Evolutionary conservation across 495 filamentous ascomycete species (phyloP).

Genomic region (Annulohypoxylon bovei): DNA sequence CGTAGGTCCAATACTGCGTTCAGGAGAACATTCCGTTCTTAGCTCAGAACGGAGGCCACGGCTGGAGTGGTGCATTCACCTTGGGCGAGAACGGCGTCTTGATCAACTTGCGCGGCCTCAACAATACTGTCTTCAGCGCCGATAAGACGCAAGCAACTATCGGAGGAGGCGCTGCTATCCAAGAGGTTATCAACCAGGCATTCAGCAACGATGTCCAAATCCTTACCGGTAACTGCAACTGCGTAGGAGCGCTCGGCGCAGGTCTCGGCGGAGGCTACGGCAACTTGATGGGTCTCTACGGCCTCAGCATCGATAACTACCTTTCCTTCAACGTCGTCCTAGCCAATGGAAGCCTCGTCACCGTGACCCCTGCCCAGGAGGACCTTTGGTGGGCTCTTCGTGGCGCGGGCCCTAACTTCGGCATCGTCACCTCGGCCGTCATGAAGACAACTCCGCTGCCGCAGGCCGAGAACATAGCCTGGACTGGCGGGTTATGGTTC

Average conservation of each 20-base stretch:
- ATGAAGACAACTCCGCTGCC: constrained; percentile 44
- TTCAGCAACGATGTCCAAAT: constrained; percentile 1
- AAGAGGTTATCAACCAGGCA: constrained; percentile 7
- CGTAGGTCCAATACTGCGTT: constrained; percentile 3
- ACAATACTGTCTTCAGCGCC: background rate
- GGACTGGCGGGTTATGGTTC: constrained; percentile 52
- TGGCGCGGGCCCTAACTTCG: constrained; percentile 62
- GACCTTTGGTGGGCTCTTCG: constrained; percentile 56
- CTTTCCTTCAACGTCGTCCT: constrained; percentile 54
- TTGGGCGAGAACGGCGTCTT: constrained; percentile 12
- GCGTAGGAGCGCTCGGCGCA: constrained; percentile 58
- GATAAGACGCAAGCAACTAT: constrained; percentile 12
- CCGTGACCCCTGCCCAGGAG: constrained; percentile 39
- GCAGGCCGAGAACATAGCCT: constrained; percentile 38
- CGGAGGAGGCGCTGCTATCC: constrained; percentile 6
- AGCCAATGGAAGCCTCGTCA: constrained; percentile 43
- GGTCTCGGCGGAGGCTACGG: constrained; percentile 56
- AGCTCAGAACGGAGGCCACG: constrained; percentile 19
- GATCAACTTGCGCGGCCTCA: constrained; percentile 20
- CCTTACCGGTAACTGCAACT: constrained; percentile 48
- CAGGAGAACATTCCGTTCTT: constrained; percentile 15
- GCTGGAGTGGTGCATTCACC: constrained; percentile 7
- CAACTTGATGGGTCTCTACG: constrained; percentile 19
- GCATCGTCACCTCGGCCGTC: constrained; percentile 56
- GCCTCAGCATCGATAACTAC: constrained; percentile 12